Evolutionary conservation across 2,329 filamentous ascomycete species (phyloP).

Genomic region (Botrytis cinerea): DNA sequence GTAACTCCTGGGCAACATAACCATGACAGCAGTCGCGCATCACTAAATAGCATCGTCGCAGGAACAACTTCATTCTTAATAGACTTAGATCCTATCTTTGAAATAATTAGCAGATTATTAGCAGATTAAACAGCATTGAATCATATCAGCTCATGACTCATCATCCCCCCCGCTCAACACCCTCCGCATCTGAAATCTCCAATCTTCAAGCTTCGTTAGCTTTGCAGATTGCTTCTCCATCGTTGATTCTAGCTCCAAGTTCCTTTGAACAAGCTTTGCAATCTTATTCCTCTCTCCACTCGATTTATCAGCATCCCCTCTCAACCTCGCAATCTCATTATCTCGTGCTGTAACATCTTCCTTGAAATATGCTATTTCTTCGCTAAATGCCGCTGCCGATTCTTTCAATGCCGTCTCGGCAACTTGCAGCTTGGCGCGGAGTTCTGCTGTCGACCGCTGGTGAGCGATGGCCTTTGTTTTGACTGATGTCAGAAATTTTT

Average conservation of each 20-base stretch:
- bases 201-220: neutral
- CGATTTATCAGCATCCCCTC: neutral
- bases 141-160: neutral
- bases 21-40: neutral
- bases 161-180: neutral
- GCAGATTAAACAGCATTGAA: neutral
- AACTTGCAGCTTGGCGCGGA: neutral
- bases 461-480: neutral
- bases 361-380: neutral
- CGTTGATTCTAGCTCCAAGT: neutral
- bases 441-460: neutral
- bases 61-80: neutral
- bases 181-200: neutral
- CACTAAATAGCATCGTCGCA: neutral
- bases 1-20: neutral
- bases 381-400: neutral
- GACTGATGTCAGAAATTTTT: neutral
- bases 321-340: neutral
- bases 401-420: neutral
- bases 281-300: neutral
- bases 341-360: neutral
- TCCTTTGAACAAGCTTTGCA: neutral
- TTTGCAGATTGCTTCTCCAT: neutral
- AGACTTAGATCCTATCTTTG: neutral
- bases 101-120: neutral